Conservation (phyloP, 1,284 basidiomycete genomes). For the Tremellales sp. region DNA sequence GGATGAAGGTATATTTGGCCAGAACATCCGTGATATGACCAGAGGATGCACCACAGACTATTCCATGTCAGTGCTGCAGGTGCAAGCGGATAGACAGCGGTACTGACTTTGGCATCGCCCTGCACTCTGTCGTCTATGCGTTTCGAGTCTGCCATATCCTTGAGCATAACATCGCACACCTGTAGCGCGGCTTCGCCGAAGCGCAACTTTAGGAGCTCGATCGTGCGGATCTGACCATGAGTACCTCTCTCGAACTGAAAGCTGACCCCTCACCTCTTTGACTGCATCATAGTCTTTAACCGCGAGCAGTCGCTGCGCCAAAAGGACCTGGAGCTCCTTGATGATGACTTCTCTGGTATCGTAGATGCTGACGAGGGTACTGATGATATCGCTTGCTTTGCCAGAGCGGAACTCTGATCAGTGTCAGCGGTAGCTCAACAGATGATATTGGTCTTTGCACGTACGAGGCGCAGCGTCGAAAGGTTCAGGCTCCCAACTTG, state of each 20-base stretch:
- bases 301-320: conserved; percentile 74
- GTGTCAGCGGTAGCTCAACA: neutral
- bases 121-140: conserved; percentile 80
- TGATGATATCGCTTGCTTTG: conserved; percentile 84
- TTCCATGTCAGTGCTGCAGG: too few species aligned
- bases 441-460: neutral
- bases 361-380: conserved; percentile 91
- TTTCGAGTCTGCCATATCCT: conserved; percentile 88
- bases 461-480: conserved; percentile 84
- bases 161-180: conserved; percentile 93
- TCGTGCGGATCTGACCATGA: conserved; percentile 67
- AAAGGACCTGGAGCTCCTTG: conserved; percentile 82
- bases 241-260: neutral
- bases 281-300: conserved; percentile 76
- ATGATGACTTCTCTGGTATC: conserved; percentile 91
- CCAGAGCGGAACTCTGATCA: conserved; percentile 75
- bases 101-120: conserved; percentile 61
- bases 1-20: conserved; percentile 74
- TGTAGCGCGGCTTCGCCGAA: conserved; percentile 87
- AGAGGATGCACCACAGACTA: conserved; percentile 76
- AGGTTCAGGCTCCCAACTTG: conserved; percentile 89
- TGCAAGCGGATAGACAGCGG: neutral
- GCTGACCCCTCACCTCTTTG: conserved; percentile 62
- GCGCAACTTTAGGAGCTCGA: conserved; percentile 86
- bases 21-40: conserved; percentile 87